Conservation (phyloP, 176 grass and related monocot genomes). For the Canna indica region DNA sequence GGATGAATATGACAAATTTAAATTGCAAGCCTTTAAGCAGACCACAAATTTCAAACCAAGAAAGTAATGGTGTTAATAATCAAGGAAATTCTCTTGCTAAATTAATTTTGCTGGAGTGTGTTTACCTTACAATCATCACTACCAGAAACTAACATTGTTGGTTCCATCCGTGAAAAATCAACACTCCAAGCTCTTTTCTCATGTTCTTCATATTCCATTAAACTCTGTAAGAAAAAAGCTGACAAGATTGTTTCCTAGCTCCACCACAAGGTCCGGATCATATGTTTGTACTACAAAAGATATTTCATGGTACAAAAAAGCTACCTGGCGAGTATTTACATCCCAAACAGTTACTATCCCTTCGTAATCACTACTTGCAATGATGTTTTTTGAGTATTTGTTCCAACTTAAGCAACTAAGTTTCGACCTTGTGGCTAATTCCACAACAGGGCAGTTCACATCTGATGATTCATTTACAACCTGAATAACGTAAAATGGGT, state of each 20-base stretch:
- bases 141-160: constrained; percentile 87
- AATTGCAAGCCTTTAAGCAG: too few species aligned
- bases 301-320: constrained; percentile 2
- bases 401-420: constrained; percentile 99
- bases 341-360: constrained; percentile 99
- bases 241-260: constrained; percentile 13
- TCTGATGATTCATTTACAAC: constrained; percentile 89
- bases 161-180: constrained; percentile 93
- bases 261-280: constrained; percentile 5
- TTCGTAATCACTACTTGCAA: constrained; percentile 99
- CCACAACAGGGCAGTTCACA: constrained; percentile 88
- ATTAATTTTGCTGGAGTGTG: neutral
- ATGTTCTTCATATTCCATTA: constrained; percentile 99
- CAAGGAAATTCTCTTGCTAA: neutral
- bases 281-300: constrained; percentile 7
- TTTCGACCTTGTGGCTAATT: constrained; percentile 93
- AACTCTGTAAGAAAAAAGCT: constrained; percentile 44
- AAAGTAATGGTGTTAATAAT: neutral
- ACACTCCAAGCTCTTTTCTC: constrained; percentile 99
- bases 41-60: neutral
- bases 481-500: constrained; percentile 31
- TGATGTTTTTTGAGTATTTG: constrained; percentile 99
- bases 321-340: constrained; percentile 86
- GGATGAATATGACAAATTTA: too few species aligned
- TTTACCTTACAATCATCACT: constrained; percentile 99